phyloP scores from a whole-genome alignment of 768 basidiomycete species.

The Gelatoporia subvermispora region DNA sequence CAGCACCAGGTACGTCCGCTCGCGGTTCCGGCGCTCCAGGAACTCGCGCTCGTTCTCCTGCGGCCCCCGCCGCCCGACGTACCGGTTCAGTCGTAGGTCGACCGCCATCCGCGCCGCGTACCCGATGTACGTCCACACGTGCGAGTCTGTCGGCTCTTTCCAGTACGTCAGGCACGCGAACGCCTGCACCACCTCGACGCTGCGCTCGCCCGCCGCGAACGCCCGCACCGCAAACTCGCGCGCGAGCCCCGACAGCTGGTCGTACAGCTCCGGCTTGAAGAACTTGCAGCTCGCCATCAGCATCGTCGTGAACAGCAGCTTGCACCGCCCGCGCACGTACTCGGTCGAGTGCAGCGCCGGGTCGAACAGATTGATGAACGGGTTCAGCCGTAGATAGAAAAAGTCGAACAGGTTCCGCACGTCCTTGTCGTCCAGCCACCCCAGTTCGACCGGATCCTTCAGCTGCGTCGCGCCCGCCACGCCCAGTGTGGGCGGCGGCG shows the following conservation, averaged over 20 bases:
- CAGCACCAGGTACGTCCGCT: constrained; percentile 81
- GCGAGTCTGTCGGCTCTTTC: constrained; percentile 82
- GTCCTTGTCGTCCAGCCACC: constrained; percentile 64
- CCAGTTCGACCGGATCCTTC: constrained; percentile 66
- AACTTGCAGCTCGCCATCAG: constrained; percentile 85
- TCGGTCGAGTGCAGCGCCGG: constrained; percentile 75
- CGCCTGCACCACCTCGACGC: constrained; percentile 85
- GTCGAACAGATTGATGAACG: constrained; percentile 87
- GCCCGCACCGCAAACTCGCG: constrained; percentile 72
- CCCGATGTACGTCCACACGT: constrained; percentile 86
- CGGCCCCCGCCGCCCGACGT: constrained; percentile 45
- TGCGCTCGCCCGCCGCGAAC: constrained; percentile 73
- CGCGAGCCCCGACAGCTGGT: constrained; percentile 64
- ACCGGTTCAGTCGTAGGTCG: constrained; percentile 76
- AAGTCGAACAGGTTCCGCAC: constrained; percentile 72
- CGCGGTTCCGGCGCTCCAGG: constrained; percentile 76
- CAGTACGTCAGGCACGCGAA: constrained; percentile 88
- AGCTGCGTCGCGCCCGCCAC: constrained; percentile 5
- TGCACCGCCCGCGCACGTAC: constrained; percentile 76
- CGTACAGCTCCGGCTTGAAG: constrained; percentile 65
- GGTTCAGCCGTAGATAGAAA: constrained; percentile 80
- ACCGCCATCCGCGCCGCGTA: constrained; percentile 88
- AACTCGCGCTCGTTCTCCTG: constrained; percentile 62
- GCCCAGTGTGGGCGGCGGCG: constrained; percentile 2
- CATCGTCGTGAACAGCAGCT: constrained; percentile 81